Percentiles rank a stretch among this genome's conserved stretches.
Conservation (phyloP, 75 land plant genomes). For the Picea sitchensis region DNA sequence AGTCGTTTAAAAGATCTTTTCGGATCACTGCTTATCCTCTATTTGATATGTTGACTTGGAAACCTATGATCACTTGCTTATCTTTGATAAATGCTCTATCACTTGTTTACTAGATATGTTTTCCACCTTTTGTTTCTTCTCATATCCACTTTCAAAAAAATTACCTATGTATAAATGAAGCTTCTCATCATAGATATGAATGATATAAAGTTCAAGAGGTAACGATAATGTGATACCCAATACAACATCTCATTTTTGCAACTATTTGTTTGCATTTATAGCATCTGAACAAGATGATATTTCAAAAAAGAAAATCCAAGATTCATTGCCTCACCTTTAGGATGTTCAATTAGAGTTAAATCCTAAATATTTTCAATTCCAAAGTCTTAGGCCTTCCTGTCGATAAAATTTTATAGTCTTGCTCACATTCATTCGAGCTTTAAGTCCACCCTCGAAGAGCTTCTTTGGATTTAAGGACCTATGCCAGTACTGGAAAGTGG, state of each 20-base stretch:
- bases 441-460: constrained; percentile 80
- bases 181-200: too few species aligned
- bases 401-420: constrained; percentile 69
- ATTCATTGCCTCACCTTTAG: constrained; percentile 33
- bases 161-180: too few species aligned
- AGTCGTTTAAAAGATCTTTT: too few species aligned
- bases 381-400: not conserved
- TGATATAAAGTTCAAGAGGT: too few species aligned
- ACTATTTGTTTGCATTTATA: constrained; percentile 31
- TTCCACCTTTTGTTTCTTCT: too few species aligned
- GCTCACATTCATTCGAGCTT: constrained; percentile 75
- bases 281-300: constrained; percentile 38
- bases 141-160: too few species aligned
- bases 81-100: too few species aligned
- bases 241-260: constrained; percentile 42
- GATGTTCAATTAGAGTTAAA: constrained; percentile 41
- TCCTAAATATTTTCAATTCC: constrained; percentile 47
- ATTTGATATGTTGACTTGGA: too few species aligned
- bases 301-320: constrained; percentile 59
- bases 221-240: constrained; percentile 19
- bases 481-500: constrained; percentile 78
- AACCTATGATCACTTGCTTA: too few species aligned
- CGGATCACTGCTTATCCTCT: too few species aligned
- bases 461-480: constrained; percentile 83
- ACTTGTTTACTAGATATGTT: too few species aligned